Evolutionary conservation across 1,284 basidiomycete species (phyloP).

Genomic region (Testicularia cyperi): DNA sequence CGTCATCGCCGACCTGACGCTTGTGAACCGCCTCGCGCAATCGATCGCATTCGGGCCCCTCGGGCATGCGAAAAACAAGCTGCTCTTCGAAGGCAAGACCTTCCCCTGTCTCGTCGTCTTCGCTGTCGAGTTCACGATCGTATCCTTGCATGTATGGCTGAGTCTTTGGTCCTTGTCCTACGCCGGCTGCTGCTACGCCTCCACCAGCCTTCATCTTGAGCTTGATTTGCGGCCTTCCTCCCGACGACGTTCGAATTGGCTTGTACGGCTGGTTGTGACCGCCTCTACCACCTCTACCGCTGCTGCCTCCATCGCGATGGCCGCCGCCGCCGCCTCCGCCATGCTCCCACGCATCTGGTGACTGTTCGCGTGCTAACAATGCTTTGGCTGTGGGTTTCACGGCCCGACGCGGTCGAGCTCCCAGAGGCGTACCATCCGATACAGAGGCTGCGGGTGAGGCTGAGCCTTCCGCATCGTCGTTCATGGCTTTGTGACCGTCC

Average conservation of each 20-base stretch:
- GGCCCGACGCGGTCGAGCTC: constrained; percentile 27
- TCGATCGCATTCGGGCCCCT: constrained; percentile 66
- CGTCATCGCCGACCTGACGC: constrained; percentile 75
- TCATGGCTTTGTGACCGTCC: too few species aligned
- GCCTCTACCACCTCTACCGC: too few species aligned
- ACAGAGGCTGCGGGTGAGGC: constrained; percentile 17
- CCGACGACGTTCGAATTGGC: constrained; percentile 31
- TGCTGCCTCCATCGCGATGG: too few species aligned
- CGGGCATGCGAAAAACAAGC: constrained; percentile 87
- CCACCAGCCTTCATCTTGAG: constrained; percentile 40
- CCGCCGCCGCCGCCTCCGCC: constrained; percentile 15
- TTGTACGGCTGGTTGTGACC: constrained; percentile 12
- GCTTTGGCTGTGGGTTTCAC: constrained; percentile 35
- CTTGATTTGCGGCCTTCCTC: constrained; percentile 37
- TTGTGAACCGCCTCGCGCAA: constrained; percentile 68
- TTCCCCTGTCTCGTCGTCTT: constrained; percentile 72
- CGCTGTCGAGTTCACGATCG: constrained; percentile 91
- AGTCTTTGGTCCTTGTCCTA: constrained; percentile 50
- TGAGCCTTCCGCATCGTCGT: constrained; percentile 23
- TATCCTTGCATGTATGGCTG: constrained; percentile 59
- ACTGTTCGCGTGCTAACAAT: constrained; percentile 31
- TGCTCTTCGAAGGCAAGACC: constrained; percentile 91
- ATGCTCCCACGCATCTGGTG: constrained; percentile 39
- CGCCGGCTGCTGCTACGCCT: constrained; percentile 30
- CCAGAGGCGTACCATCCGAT: constrained; percentile 2